Conservation (phyloP, 805 yeast genomes). For the Starmerella sirachaensis region DNA sequence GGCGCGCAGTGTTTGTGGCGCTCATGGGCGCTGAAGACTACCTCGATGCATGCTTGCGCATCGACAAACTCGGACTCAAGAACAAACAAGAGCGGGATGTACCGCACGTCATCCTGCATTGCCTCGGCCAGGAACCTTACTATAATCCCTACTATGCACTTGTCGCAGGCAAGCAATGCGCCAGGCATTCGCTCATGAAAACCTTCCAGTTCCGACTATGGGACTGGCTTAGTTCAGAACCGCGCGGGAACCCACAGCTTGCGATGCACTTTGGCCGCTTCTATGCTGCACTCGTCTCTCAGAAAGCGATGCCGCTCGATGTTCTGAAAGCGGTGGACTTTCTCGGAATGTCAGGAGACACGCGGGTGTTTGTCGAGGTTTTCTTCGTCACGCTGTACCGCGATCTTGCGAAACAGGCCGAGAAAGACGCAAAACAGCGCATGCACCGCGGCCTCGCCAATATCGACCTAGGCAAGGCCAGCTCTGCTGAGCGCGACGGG, state of each 20-base stretch:
- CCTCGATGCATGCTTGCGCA: constrained; percentile 69
- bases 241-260: constrained; percentile 34
- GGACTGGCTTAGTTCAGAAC: constrained; percentile 68
- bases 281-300: constrained; percentile 64
- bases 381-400: constrained; percentile 58
- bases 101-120: constrained; percentile 73
- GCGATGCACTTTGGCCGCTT: constrained; percentile 67
- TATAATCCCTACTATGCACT: constrained; percentile 86
- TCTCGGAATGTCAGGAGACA: constrained; percentile 49
- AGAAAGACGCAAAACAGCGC: constrained; percentile 13
- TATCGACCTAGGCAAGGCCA: background rate
- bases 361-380: constrained; percentile 60
- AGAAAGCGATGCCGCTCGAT: constrained; percentile 62
- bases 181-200: constrained; percentile 57
- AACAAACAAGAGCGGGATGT: constrained; percentile 75
- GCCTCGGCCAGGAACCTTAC: constrained; percentile 67
- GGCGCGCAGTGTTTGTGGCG: constrained; percentile 86
- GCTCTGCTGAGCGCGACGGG: constrained; percentile 35
- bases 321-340: constrained; percentile 63
- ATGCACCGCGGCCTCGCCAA: constrained; percentile 3
- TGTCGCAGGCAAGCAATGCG: constrained; percentile 65
- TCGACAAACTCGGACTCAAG: constrained; percentile 69
- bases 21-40: constrained; percentile 93
- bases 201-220: constrained; percentile 81
- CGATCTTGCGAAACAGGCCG: constrained; percentile 36